Evolutionary conservation across 768 basidiomycete genomes (phyloP).

Genomic region (Leucocoprinus birnbaumii): DNA sequence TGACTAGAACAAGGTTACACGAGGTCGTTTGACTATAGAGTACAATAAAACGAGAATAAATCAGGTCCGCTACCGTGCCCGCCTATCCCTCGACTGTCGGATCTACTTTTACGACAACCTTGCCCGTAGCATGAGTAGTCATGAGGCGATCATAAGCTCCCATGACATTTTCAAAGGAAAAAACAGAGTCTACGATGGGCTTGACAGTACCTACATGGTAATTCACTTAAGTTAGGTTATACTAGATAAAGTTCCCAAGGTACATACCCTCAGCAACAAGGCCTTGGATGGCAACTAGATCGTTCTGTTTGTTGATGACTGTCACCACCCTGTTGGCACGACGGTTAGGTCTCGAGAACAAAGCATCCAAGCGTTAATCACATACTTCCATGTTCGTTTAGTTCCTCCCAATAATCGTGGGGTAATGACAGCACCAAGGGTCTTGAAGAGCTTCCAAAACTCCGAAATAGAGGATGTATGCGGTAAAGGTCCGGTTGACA

Average conservation of each 20-base stretch:
- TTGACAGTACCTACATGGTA: conserved; percentile 42
- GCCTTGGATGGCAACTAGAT: conserved; percentile 31
- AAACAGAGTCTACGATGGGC: conserved; percentile 57
- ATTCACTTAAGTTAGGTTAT: too few species aligned
- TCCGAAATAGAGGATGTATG: conserved; percentile 25
- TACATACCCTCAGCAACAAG: conserved; percentile 42
- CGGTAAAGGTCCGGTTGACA: conserved; percentile 50
- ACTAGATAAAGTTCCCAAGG: too few species aligned
- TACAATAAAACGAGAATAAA: too few species aligned
- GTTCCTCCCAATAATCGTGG: conserved; percentile 56
- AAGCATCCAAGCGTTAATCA: neutral
- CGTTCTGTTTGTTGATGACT: conserved; percentile 27
- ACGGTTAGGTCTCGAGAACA: neutral
- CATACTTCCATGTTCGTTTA: conserved; percentile 44
- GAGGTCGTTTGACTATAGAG: too few species aligned
- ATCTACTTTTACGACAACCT: conserved; percentile 57
- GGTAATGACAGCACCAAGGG: conserved; percentile 28
- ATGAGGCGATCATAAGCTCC: conserved; percentile 62
- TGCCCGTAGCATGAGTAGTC: conserved; percentile 57
- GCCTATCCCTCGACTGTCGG: conserved; percentile 13
- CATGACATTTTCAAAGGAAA: conserved; percentile 50
- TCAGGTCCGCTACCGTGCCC: too few species aligned
- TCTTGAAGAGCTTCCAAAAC: conserved; percentile 27
- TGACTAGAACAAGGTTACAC: neutral
- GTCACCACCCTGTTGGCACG: conserved; percentile 27